A percentile compares a stretch with the other conserved stretches of the same genome.
phyloP scores from a whole-genome alignment of 805 yeast species.

The Sugiyamaella chiloensis region DNA sequence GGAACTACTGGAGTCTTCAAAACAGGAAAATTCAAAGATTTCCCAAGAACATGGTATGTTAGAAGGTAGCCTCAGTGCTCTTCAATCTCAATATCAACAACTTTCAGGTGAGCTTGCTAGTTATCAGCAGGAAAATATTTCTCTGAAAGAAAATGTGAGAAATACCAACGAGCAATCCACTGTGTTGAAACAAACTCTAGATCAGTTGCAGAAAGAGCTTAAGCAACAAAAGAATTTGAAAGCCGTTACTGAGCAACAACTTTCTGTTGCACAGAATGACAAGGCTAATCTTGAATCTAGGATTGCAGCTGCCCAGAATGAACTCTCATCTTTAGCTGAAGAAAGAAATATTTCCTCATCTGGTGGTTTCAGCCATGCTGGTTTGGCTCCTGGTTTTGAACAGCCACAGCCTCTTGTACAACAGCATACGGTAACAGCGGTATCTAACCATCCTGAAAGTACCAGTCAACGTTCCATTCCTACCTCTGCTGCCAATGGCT shows the following conservation, averaged over 20 bases:
- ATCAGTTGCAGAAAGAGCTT: constrained; percentile 49
- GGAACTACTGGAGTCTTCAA: constrained; percentile 53
- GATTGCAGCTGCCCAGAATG: constrained; percentile 40
- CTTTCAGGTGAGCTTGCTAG: constrained; percentile 59
- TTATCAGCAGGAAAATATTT: constrained; percentile 63
- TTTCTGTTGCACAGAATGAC: constrained; percentile 57
- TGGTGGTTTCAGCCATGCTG: constrained; percentile 18
- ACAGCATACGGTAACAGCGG: not conserved
- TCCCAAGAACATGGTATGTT: constrained; percentile 69
- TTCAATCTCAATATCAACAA: constrained; percentile 60
- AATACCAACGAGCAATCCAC: constrained; percentile 62
- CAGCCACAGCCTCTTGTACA: not conserved
- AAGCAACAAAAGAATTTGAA: constrained; percentile 61
- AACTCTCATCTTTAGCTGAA: constrained; percentile 39
- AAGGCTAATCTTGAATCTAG: constrained; percentile 28
- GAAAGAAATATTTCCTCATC: too few species aligned
- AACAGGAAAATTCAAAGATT: constrained; percentile 63
- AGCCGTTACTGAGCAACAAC: constrained; percentile 66
- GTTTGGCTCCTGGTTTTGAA: constrained; percentile 1
- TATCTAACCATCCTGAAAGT: constrained; percentile 1
- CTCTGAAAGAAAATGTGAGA: constrained; percentile 66
- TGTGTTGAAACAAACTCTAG: constrained; percentile 55
- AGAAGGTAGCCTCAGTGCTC: constrained; percentile 74
- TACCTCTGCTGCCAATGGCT: too few species aligned
- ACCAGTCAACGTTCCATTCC: too few species aligned